Evolutionary conservation across 805 yeast species (phyloP).

Genomic region (Metschnikowia arizonensis): DNA sequence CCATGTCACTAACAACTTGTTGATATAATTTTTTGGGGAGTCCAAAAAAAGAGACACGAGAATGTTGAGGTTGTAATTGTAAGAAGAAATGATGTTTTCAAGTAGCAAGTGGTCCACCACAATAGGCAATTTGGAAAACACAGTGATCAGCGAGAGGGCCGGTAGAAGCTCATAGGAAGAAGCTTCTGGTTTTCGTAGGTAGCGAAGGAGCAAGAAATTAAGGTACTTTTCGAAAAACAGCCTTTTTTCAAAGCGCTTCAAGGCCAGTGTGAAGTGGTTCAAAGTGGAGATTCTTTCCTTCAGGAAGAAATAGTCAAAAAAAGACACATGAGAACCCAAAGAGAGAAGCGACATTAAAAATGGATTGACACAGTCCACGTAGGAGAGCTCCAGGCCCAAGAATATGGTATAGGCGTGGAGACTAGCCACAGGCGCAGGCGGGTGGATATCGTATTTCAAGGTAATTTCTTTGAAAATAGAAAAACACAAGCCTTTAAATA

Average conservation of each 20-base stretch:
- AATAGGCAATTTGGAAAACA: conserved; percentile 10
- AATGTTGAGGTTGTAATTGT: conserved; percentile 10
- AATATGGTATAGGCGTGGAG: conserved; percentile 22
- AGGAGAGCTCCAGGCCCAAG: conserved; percentile 20
- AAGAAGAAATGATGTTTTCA: conserved; percentile 19
- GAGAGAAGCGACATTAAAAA: conserved; percentile 23
- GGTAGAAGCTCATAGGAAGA: conserved; percentile 10
- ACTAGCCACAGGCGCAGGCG: conserved; percentile 14
- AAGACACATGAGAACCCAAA: conserved; percentile 19
- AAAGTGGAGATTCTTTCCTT: background rate
- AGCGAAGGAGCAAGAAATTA: conserved; percentile 7
- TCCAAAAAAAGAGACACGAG: conserved; percentile 11
- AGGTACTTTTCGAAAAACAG: conserved; percentile 19
- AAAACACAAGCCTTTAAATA: conserved; percentile 32
- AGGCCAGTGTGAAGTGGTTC: conserved; percentile 4
- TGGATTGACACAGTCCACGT: conserved; percentile 12
- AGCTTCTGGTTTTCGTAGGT: conserved; percentile 8
- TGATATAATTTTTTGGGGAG: background rate
- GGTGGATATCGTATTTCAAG: conserved; percentile 9
- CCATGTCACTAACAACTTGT: conserved; percentile 15
- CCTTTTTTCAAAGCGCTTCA: conserved; percentile 29
- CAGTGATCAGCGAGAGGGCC: conserved; percentile 20
- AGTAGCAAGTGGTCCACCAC: conserved; percentile 20
- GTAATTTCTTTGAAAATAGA: conserved; percentile 25
- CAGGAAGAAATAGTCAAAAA: conserved; percentile 25